Evolutionary conservation across 495 filamentous ascomycete species (phyloP).

Genomic region (Talaromyces wortmannii): DNA sequence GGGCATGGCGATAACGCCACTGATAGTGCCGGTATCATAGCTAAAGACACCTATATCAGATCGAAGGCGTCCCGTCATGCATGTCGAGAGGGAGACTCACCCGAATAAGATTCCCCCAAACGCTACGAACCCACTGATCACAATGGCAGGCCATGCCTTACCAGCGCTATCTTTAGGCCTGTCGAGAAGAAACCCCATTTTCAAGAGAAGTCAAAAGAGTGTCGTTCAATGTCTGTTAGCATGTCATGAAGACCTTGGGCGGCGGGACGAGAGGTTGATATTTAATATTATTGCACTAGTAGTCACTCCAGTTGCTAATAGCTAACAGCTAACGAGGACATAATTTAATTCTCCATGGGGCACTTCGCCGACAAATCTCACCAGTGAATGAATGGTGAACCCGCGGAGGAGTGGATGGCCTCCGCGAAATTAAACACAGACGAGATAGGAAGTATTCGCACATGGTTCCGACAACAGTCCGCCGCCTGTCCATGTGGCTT

Average conservation of each 20-base stretch:
- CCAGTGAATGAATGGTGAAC: background rate
- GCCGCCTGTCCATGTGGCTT: background rate
- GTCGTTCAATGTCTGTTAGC: background rate
- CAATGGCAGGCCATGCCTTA: conserved; percentile 67
- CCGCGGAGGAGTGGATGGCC: background rate
- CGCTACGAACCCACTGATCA: conserved; percentile 79
- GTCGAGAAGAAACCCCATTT: conserved; percentile 33
- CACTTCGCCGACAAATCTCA: background rate
- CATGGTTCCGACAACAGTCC: background rate
- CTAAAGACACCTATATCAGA: too few species aligned
- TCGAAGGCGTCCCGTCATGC: conserved; percentile 29
- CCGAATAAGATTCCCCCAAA: conserved; percentile 87
- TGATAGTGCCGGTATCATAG: conserved; percentile 85
- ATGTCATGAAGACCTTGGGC: background rate
- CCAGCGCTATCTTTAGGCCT: conserved; percentile 41
- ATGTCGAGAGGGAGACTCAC: conserved; percentile 34
- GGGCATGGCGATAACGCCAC: conserved; percentile 75
- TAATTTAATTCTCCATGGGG: too few species aligned
- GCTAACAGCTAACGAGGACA: background rate
- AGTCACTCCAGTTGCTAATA: too few species aligned
- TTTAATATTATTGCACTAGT: too few species aligned
- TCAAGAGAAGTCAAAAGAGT: background rate
- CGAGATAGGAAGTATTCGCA: background rate
- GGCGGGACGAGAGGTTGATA: background rate
- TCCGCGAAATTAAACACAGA: background rate